Evolutionary conservation across 805 yeast species (phyloP).

Genomic region (Zygotorulaspora danielsina): DNA sequence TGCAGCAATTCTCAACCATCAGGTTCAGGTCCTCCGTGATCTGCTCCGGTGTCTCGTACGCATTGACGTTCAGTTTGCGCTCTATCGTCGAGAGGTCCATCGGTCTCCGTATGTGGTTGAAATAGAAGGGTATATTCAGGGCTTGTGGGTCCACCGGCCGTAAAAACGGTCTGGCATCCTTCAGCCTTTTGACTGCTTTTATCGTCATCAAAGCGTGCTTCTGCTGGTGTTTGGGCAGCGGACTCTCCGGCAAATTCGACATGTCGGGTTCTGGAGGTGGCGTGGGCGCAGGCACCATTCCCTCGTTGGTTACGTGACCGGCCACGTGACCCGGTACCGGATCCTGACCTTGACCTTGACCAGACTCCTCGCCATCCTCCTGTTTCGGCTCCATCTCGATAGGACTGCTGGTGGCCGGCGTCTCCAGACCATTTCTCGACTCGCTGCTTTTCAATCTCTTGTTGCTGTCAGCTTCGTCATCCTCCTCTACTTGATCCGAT

Average conservation of each 20-base stretch:
- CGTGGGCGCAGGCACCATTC: slow-evolving; percentile 58
- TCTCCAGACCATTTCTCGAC: slow-evolving; percentile 4
- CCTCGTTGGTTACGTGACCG: slow-evolving; percentile 3
- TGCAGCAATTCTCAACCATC: slow-evolving; percentile 77
- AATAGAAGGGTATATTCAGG: slow-evolving; percentile 85
- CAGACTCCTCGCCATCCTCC: slow-evolving; percentile 1
- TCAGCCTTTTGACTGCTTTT: slow-evolving; percentile 81
- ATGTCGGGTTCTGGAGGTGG: slow-evolving; percentile 73
- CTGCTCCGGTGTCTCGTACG: slow-evolving; percentile 66
- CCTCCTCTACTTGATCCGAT: neutral
- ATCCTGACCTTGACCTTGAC: slow-evolving; percentile 2
- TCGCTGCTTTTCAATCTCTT: neutral
- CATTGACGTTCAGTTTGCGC: slow-evolving; percentile 62
- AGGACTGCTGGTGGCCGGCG: slow-evolving; percentile 8
- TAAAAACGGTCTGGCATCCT: slow-evolving; percentile 87
- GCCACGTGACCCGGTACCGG: slow-evolving; percentile 4
- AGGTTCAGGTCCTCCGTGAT: slow-evolving; percentile 74
- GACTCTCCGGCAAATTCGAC: slow-evolving; percentile 58
- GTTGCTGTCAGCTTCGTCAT: neutral
- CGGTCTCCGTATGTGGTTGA: slow-evolving; percentile 75
- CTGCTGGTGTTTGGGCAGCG: slow-evolving; percentile 78
- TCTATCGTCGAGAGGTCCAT: slow-evolving; percentile 95
- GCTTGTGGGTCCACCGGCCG: slow-evolving; percentile 87
- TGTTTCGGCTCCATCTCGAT: slow-evolving; percentile 4
- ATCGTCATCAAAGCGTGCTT: slow-evolving; percentile 74